These are phyloP conservation scores for Psilocybe subaeruginosa DNA, from an alignment of 768 basidiomycete species.

Conservation along the genomic window DNA sequence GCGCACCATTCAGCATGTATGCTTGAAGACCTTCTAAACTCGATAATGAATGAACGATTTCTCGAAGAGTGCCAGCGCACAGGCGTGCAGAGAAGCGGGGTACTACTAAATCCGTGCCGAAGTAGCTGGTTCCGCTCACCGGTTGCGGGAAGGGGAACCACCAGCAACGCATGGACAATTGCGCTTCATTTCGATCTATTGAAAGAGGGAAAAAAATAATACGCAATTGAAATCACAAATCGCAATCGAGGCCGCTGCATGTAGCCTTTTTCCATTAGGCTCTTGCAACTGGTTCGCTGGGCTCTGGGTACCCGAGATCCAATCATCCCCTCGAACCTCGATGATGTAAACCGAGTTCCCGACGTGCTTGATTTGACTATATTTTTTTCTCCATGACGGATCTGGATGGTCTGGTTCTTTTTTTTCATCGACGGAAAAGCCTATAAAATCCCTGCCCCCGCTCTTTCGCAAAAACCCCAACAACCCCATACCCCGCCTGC, in stretches of 20 bases:
- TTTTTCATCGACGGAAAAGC: neutral
- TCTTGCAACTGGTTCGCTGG: neutral
- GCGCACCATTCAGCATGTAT: neutral
- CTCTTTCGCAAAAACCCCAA: neutral
- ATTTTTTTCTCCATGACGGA: neutral
- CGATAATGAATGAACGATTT: neutral
- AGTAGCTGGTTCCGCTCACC: neutral
- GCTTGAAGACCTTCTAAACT: neutral
- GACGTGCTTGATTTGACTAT: neutral
- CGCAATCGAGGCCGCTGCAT: neutral
- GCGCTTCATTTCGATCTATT: neutral
- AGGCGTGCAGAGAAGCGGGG: neutral
- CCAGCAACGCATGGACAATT: neutral
- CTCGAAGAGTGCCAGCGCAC: neutral
- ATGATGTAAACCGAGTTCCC: neutral
- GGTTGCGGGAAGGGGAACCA: neutral
- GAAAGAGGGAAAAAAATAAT: neutral
- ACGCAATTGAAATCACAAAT: neutral
- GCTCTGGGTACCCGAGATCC: neutral
- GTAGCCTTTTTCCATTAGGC: neutral
- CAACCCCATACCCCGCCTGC: constrained; percentile 4
- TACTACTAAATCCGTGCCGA: neutral
- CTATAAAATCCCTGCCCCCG: neutral
- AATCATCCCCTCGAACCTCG: neutral
- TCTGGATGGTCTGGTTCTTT: neutral